Conservation (phyloP, 2,329 filamentous ascomycete species). For the Sporothrix humicola region DNA sequence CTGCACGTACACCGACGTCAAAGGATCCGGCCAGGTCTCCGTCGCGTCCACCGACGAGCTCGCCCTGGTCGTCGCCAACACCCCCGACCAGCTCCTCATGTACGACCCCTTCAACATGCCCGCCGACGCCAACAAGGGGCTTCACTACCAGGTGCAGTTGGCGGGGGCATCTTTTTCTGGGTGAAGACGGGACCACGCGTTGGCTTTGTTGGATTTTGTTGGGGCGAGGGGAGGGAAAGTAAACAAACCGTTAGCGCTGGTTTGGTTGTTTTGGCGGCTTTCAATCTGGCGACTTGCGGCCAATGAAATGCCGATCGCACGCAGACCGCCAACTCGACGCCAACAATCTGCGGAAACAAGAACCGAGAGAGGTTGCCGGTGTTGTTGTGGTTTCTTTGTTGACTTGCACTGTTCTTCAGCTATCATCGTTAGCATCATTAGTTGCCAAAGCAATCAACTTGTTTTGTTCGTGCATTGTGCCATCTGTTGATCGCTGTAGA, state of each 20-base stretch:
- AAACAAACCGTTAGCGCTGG: slow-evolving; percentile 9
- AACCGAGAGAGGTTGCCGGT: neutral
- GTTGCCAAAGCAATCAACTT: too few species aligned
- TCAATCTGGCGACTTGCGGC: too few species aligned
- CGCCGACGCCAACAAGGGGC: slow-evolving; percentile 42
- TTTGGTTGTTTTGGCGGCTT: too few species aligned
- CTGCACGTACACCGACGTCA: neutral
- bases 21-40: neutral
- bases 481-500: too few species aligned
- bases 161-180: slow-evolving; percentile 42
- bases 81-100: slow-evolving; percentile 50
- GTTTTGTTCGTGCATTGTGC: too few species aligned
- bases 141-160: slow-evolving; percentile 49
- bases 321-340: neutral
- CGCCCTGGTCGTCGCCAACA: slow-evolving; percentile 56
- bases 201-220: neutral
- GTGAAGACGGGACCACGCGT: neutral
- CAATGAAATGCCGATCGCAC: slow-evolving; percentile 24
- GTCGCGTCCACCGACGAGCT: slow-evolving; percentile 48
- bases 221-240: neutral
- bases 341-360: neutral
- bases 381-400: too few species aligned
- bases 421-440: too few species aligned
- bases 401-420: too few species aligned
- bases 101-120: slow-evolving; percentile 51